These are phyloP conservation scores for Oenanthe javanica DNA, from an alignment of 140 eudicot genomes.

Conservation along the genomic window DNA sequence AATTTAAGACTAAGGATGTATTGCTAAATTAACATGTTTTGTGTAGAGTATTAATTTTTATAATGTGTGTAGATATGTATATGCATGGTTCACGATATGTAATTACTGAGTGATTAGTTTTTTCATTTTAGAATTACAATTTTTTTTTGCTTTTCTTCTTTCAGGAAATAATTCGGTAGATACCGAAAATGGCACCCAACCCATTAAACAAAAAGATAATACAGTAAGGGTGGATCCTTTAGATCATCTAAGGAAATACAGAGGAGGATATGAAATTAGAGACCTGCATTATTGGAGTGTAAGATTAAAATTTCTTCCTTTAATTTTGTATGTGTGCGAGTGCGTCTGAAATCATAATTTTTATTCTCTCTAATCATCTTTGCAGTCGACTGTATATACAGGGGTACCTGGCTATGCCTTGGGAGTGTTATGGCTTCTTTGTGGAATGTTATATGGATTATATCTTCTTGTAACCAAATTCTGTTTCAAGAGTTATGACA, in stretches of 20 bases:
- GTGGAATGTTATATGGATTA: conserved; percentile 46
- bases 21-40: not conserved
- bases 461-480: conserved; percentile 32
- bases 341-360: not conserved
- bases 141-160: not conserved
- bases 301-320: conserved; percentile 24
- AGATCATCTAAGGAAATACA: conserved; percentile 50
- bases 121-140: too few species aligned
- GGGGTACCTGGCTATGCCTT: conserved; percentile 68
- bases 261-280: conserved; percentile 78
- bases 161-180: conserved; percentile 30
- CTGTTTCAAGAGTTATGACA: conserved; percentile 31
- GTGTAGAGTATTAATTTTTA: not conserved
- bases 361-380: not conserved
- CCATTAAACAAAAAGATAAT: conserved; percentile 30
- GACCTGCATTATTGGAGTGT: conserved; percentile 93
- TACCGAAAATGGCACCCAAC: conserved; percentile 19
- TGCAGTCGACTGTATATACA: conserved; percentile 82
- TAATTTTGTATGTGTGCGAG: not conserved
- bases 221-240: conserved; percentile 73
- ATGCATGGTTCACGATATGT: not conserved
- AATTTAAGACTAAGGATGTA: not conserved
- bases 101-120: not conserved
- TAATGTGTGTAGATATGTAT: not conserved
- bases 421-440: conserved; percentile 60